phyloP scores from a whole-genome alignment of 208 protist genomes.

The Phytomonas sp. region DNA sequence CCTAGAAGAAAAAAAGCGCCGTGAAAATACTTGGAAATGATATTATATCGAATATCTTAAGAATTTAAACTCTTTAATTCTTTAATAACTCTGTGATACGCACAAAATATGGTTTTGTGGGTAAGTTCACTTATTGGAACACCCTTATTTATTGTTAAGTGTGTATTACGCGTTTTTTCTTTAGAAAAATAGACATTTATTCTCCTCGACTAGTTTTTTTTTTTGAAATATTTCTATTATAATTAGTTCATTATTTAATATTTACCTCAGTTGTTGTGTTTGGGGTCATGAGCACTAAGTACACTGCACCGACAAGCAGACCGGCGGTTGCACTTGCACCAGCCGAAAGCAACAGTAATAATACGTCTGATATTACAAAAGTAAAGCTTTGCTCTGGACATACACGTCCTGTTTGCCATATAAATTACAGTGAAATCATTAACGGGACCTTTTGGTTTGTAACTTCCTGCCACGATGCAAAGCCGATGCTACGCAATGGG shows the following conservation, averaged over 20 bases:
- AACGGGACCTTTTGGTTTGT: conserved; percentile 90
- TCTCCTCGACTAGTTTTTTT: background rate
- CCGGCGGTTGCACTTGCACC: conserved; percentile 18
- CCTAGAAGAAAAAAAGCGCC: background rate
- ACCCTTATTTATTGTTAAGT: background rate
- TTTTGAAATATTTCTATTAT: background rate
- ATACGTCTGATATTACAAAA: conserved; percentile 39
- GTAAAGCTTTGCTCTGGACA: conserved; percentile 90
- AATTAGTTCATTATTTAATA: background rate
- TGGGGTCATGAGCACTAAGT: conserved; percentile 36
- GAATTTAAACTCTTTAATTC: background rate
- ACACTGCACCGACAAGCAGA: conserved; percentile 52
- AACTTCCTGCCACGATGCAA: conserved; percentile 86
- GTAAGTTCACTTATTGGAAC: background rate
- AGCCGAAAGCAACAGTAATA: conserved; percentile 14
- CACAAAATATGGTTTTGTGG: background rate
- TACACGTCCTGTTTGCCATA: conserved; percentile 86
- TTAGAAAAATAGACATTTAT: background rate
- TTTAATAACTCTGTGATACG: background rate
- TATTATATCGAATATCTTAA: background rate
- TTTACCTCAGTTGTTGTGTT: background rate
- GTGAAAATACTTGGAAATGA: background rate
- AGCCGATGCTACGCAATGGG: conserved; percentile 91
- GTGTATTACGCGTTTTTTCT: background rate
- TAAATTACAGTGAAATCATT: conserved; percentile 87